These are phyloP conservation scores for Fusarium anthophilum DNA, from an alignment of 2,329 filamentous ascomycete species.

Conservation along the genomic window DNA sequence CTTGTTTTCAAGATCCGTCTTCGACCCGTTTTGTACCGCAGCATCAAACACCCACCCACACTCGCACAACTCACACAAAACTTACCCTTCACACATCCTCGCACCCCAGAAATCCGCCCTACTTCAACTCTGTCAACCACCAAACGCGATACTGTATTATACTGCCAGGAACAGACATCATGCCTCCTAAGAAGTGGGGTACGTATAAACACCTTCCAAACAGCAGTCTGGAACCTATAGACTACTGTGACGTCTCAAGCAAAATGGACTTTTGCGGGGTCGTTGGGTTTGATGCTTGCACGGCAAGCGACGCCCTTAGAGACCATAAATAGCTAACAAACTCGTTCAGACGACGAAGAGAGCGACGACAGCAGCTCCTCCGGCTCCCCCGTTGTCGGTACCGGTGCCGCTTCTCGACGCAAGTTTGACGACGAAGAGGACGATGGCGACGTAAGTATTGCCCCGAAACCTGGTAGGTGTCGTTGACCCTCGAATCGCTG, in stretches of 20 bases:
- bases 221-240: not conserved
- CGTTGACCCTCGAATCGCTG: not conserved
- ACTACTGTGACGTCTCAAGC: conserved; percentile 16
- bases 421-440: conserved; percentile 95
- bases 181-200: conserved; percentile 58
- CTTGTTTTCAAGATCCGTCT: conserved; percentile 23
- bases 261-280: conserved; percentile 25
- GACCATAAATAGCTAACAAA: conserved; percentile 12
- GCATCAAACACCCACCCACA: conserved; percentile 33
- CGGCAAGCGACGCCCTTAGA: not conserved
- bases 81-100: conserved; percentile 22
- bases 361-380: conserved; percentile 49
- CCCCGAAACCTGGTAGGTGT: not conserved
- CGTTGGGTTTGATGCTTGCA: not conserved
- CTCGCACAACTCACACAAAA: conserved; percentile 37
- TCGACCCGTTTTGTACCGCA: conserved; percentile 38
- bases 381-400: conserved; percentile 50
- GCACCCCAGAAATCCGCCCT: not conserved
- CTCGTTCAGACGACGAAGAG: conserved; percentile 52
- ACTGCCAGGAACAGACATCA: conserved; percentile 46
- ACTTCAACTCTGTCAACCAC: conserved; percentile 16
- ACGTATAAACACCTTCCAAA: conserved; percentile 39
- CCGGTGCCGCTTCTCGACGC: conserved; percentile 52
- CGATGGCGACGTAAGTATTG: conserved; percentile 73
- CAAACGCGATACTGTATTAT: conserved; percentile 1